These are phyloP conservation scores for Verticillium tricorpus DNA, from an alignment of 2,329 filamentous ascomycete species.

Conservation along the genomic window DNA sequence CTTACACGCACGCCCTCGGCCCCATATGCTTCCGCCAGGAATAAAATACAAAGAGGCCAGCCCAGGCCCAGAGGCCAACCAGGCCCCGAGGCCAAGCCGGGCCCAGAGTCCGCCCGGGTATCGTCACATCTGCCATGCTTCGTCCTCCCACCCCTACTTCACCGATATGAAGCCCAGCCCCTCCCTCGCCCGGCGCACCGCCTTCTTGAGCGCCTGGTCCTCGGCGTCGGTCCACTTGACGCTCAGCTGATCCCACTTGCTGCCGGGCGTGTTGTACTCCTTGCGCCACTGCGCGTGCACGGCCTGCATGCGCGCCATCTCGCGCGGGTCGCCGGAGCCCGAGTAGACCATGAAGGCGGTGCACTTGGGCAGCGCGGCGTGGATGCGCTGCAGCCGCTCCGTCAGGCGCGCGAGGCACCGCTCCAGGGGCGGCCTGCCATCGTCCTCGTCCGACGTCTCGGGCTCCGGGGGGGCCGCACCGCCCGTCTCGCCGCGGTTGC, in stretches of 20 bases:
- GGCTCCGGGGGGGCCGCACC: constrained; percentile 29
- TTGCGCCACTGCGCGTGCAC: constrained; percentile 57
- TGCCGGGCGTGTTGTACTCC: constrained; percentile 59
- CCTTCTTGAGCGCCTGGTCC: constrained; percentile 56
- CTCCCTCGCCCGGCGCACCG: constrained; percentile 51
- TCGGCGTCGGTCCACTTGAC: constrained; percentile 66
- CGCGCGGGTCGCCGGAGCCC: constrained; percentile 63
- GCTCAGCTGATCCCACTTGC: constrained; percentile 62
- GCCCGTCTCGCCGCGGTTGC: constrained; percentile 40
- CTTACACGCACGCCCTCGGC: not conserved
- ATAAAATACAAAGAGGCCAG: not conserved
- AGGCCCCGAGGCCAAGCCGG: not conserved
- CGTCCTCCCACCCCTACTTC: constrained; percentile 36
- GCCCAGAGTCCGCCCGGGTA: not conserved
- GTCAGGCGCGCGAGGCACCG: constrained; percentile 40
- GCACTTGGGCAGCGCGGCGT: constrained; percentile 57
- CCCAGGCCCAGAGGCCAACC: not conserved
- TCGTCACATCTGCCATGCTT: not conserved
- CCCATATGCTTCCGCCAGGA: not conserved
- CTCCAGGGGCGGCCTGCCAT: constrained; percentile 32
- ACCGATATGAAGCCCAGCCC: constrained; percentile 62
- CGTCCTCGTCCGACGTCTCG: constrained; percentile 6
- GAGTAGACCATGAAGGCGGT: constrained; percentile 62
- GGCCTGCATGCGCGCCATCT: constrained; percentile 58
- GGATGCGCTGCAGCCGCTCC: constrained; percentile 47